Percentiles rank a stretch among this genome's conserved stretches.
Evolutionary conservation across 768 basidiomycete genomes (phyloP).

Genomic region (Pleurotus citrinopileatus): DNA sequence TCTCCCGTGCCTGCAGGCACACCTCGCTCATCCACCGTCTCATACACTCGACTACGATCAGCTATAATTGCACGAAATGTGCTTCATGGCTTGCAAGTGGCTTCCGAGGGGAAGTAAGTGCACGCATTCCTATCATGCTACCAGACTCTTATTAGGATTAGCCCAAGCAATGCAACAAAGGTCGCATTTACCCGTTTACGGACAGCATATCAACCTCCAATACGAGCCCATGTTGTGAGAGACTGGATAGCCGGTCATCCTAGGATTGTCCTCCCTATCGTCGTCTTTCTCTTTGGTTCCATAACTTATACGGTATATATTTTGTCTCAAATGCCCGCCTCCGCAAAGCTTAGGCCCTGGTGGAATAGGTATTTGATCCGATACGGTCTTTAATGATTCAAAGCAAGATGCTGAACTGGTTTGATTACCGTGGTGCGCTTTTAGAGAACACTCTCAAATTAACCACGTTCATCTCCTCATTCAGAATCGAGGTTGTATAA

Average conservation of each 20-base stretch:
- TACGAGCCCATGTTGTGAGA: constrained; percentile 63
- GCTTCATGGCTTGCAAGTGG: constrained; percentile 56
- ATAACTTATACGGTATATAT: constrained; percentile 85
- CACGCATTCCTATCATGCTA: background rate
- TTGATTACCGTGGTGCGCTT: constrained; percentile 66
- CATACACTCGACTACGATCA: constrained; percentile 59
- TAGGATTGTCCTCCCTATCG: constrained; percentile 72
- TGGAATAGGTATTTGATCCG: constrained; percentile 82
- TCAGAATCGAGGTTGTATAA: constrained; percentile 72
- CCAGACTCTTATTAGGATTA: background rate
- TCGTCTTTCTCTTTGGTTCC: constrained; percentile 87
- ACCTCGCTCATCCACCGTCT: constrained; percentile 61
- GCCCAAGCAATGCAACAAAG: constrained; percentile 13
- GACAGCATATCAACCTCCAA: constrained; percentile 57
- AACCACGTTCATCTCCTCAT: background rate
- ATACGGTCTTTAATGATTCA: constrained; percentile 82
- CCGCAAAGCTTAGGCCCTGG: background rate
- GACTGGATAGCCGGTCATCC: constrained; percentile 90
- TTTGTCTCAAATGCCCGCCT: constrained; percentile 8
- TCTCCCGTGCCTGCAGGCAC: constrained; percentile 61
- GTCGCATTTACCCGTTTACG: constrained; percentile 45
- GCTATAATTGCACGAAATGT: constrained; percentile 85
- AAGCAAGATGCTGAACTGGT: constrained; percentile 80
- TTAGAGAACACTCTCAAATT: background rate
- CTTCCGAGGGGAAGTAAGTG: constrained; percentile 16